Evolutionary conservation across 176 grass and related monocot genomes (phyloP).

Genomic region (Zea luxurians): DNA sequence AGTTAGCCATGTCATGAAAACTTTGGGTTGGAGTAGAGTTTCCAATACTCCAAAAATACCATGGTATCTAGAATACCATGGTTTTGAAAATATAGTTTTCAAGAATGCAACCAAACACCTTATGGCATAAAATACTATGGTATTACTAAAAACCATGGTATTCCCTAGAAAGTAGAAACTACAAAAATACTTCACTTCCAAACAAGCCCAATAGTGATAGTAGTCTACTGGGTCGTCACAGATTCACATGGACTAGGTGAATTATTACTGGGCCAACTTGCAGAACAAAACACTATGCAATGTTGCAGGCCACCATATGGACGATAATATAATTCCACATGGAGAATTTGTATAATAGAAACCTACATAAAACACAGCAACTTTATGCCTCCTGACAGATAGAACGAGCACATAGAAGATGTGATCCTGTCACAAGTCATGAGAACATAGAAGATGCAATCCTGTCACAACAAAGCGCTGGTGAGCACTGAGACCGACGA

Average conservation of each 20-base stretch:
- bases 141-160: too few relatives aligned
- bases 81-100: too few relatives aligned
- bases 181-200: too few relatives aligned
- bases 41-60: too few relatives aligned
- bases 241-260: neutral
- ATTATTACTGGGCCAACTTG: neutral
- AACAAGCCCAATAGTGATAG: neutral
- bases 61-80: too few relatives aligned
- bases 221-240: neutral
- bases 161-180: too few relatives aligned
- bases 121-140: too few relatives aligned
- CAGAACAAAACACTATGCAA: neutral
- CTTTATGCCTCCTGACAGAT: neutral
- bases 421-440: neutral
- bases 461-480: neutral
- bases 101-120: too few relatives aligned
- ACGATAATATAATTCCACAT: neutral
- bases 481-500: neutral
- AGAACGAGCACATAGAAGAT: neutral
- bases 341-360: neutral
- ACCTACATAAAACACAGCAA: neutral
- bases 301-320: neutral
- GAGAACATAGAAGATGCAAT: neutral
- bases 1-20: too few relatives aligned
- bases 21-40: too few relatives aligned